Base-by-base conservation (phyloP, 495 filamentous ascomycete species). In the Podospora conica region DNA sequence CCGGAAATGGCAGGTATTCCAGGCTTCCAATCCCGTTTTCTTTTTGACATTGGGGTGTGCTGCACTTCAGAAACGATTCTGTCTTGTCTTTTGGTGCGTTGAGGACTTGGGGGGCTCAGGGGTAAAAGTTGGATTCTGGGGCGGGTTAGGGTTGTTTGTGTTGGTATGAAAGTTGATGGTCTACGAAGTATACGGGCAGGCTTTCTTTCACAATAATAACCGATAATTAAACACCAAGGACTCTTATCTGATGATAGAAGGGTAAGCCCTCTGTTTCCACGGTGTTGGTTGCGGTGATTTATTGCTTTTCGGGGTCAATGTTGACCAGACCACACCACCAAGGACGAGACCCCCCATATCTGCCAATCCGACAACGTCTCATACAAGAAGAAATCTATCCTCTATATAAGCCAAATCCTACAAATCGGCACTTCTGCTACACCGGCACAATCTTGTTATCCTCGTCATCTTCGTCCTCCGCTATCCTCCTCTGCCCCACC, bases 401-500 rank as follows among this genome's bases (percentile, higher is more conserved):
- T 29, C 25, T 28, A n/a, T 33, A n/a, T 48, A n/a, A 21, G 59
- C 70, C 58, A 65, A 58, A 60, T 25, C 12, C 31, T 53, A 24
- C 31, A 60, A 55, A 15, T 62, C 21, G 12, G 9, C 31, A 21
- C 11, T 3, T 25, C 29, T 5, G 27, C 40, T 15, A 58, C 18
- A 83, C 76, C 68, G 82, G 80, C 15, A 80, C 75, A 61, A 83
- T 77, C 71, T 72, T 71, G 24, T 79, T 69, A 55, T 81, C 78
- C 12, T 81, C 71, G 27, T 64, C 65, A 12, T 70, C 73, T 3
- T 59, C 70, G 3, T 65, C 72, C 18, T 27, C 88, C 90, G 8
- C 89, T 89, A 70, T 88, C 76, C 73, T 89, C 55, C 84, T 88
- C 60, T 88, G 78, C 88, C 23, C 72, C 5, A 73, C 69, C 11